Evolutionary conservation across 1,139 yeast genomes (phyloP), one percentile per base, ranked within the genome.

Genomic region (Geotrichum siamense): DNA sequence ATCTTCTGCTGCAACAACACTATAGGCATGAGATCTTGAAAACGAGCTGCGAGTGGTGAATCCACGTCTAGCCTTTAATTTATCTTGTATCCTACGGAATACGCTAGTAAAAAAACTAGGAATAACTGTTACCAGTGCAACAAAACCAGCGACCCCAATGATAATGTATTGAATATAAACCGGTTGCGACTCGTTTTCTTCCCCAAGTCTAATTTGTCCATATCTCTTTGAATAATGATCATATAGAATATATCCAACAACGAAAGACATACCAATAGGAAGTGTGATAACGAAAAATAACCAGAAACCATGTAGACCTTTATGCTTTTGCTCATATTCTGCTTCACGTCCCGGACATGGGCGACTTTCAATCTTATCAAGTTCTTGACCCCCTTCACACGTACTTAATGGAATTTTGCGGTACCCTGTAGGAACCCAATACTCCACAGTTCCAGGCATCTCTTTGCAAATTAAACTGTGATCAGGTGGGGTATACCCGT

Each of bases 321-420:
- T 78, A 51, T 79, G 75, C 45, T 73, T 67, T 39, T 74, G 65
- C 42, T 73, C 68, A 59, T 77, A 87, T 54, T 85, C 82, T 15
- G 67, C 62, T 52, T 81, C 78, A 55, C 80, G 83, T 1, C 97
- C 97, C 2, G 98, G 97, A 63, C 99, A 91, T 22, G 91, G 74
- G 47, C 73, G 72, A 2, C 83, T 73, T n/a, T 68, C 68, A 66
- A 78, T 74, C 15, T 74, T 70, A 58, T 85, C 97, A 49, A 84
- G 74, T 48, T 70, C 70, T 45, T 71, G 60, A 1, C 94, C 94
- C 8, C 84, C 89, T 41, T 68, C 68, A 61, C 95, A 85, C 0
- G 91, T 82, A 19, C 86, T 78, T 50, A 79, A 59, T 1, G 89
- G 84, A 28, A 84, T 71, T 53, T 75, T 75, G 57, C 94, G 74